A percentile compares a stretch with the other conserved stretches of the same genome.
Conservation (phyloP, 345 rosid species). For the Sonneratia alba region DNA sequence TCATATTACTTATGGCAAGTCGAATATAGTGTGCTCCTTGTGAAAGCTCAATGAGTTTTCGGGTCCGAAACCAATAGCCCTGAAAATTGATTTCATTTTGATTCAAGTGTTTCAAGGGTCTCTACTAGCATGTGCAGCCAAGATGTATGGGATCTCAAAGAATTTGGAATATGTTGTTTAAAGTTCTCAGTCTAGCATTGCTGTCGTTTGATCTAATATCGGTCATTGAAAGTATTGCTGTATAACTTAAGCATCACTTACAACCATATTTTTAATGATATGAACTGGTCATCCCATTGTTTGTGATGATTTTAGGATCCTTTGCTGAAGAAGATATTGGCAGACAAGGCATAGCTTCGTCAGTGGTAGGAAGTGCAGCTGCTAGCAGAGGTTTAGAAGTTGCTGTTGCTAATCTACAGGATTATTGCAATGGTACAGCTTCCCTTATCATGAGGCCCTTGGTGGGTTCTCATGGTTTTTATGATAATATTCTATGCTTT, state of each 20-base stretch:
- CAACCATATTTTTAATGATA: background rate
- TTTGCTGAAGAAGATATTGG: constrained; percentile 99
- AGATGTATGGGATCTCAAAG: background rate
- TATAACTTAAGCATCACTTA: too few relatives aligned
- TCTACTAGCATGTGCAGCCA: background rate
- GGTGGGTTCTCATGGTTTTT: too few relatives aligned
- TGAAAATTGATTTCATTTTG: background rate
- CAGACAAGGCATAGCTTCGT: constrained; percentile 57
- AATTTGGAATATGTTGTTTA: background rate
- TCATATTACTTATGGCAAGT: background rate
- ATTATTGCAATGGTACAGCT: constrained; percentile 89
- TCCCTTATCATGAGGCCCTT: background rate
- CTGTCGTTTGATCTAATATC: background rate
- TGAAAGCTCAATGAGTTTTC: background rate
- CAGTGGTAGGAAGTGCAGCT: constrained; percentile 71
- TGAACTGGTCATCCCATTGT: background rate
- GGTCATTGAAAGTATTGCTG: too few relatives aligned
- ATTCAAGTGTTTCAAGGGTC: background rate
- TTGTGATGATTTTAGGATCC: constrained; percentile 47
- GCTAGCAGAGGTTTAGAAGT: constrained; percentile 96
- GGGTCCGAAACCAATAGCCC: background rate
- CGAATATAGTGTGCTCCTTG: background rate
- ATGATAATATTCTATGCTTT: too few relatives aligned
- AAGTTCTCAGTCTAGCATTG: too few relatives aligned
- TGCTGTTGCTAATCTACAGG: constrained; percentile 98